phyloP scores from a whole-genome alignment of 345 rosid species.

The Eucalyptus cloeziana region DNA sequence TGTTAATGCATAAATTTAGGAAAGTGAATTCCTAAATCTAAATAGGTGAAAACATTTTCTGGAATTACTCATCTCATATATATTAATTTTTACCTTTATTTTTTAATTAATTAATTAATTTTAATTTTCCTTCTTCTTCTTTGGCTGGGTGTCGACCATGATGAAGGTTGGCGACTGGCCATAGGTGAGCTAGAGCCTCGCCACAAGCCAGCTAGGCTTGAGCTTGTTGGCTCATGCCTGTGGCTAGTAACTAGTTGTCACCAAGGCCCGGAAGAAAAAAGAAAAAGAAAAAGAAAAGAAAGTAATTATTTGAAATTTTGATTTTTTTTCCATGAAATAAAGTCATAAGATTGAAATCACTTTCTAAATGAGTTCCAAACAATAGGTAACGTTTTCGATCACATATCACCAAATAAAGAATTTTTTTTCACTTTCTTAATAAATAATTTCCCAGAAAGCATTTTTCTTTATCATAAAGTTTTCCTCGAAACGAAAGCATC shows the following conservation, averaged over 20 bases:
- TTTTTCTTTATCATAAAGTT: not conserved
- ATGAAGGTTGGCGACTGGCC: fast-evolving
- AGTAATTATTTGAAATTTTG: not conserved
- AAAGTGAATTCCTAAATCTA: not conserved
- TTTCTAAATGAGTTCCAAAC: no score
- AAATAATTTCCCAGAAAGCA: fast-evolving
- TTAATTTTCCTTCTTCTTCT: no score
- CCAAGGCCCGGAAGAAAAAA: fast-evolving
- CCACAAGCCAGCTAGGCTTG: fast-evolving
- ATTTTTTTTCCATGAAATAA: not conserved
- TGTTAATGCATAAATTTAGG: not conserved
- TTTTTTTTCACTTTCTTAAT: fast-evolving
- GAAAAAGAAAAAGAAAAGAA: no score
- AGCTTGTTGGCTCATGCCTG: fast-evolving
- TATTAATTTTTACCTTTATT: no score
- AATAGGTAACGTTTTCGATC: no score
- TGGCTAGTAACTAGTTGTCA: fast-evolving
- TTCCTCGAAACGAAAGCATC: fast-evolving
- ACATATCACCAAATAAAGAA: not conserved
- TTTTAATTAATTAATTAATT: no score
- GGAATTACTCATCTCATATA: not conserved
- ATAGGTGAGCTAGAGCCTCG: fast-evolving
- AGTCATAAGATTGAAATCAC: not conserved
- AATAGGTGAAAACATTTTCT: not conserved
- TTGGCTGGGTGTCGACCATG: fast-evolving